Percentiles rank a stretch among this genome's conserved stretches.
Conservation (phyloP, 495 filamentous ascomycete genomes). For the Patellaria atrata region DNA sequence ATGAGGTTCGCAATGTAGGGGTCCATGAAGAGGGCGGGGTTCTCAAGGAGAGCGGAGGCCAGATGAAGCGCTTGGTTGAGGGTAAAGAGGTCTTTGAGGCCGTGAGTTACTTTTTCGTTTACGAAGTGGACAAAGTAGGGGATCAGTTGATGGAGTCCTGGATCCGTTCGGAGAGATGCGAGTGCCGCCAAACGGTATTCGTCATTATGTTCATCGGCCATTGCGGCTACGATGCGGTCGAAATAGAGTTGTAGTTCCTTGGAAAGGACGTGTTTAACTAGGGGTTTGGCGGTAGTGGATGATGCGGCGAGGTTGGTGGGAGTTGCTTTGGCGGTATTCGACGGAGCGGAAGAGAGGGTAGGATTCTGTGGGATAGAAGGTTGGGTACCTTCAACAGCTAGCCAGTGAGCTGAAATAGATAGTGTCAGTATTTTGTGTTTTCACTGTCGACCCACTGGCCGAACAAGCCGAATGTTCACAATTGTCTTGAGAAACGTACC, state of each 20-base stretch:
- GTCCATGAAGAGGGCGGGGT: slow-evolving; percentile 67
- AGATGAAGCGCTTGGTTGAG: slow-evolving; percentile 85
- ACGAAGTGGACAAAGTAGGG: slow-evolving; percentile 95
- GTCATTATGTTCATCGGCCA: slow-evolving; percentile 72
- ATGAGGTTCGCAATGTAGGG: slow-evolving; percentile 78
- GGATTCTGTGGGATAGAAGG: slow-evolving; percentile 94
- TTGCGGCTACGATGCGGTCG: slow-evolving; percentile 73
- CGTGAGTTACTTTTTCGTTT: slow-evolving; percentile 85
- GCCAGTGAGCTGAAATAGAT: slow-evolving; percentile 64
- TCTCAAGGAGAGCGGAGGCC: slow-evolving; percentile 65
- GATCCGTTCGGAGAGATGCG: slow-evolving; percentile 66
- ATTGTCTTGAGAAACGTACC: slow-evolving; percentile 32
- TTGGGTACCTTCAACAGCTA: slow-evolving; percentile 90
- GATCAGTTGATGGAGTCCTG: slow-evolving; percentile 83
- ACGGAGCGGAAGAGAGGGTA: slow-evolving; percentile 74
- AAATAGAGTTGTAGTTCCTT: slow-evolving; percentile 97
- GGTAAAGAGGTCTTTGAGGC: slow-evolving; percentile 69
- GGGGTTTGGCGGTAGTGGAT: slow-evolving; percentile 67
- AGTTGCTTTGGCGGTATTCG: too few relatives aligned
- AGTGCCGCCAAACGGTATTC: slow-evolving; percentile 75
- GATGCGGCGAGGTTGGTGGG: slow-evolving; percentile 70
- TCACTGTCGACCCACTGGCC: background rate
- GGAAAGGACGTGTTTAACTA: slow-evolving; percentile 87
- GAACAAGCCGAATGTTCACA: slow-evolving; percentile 5
- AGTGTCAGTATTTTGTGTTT: too few relatives aligned